These are phyloP conservation scores for Ailanthus altissimus DNA, from an alignment of 345 rosid genomes.

Conservation along the genomic window DNA sequence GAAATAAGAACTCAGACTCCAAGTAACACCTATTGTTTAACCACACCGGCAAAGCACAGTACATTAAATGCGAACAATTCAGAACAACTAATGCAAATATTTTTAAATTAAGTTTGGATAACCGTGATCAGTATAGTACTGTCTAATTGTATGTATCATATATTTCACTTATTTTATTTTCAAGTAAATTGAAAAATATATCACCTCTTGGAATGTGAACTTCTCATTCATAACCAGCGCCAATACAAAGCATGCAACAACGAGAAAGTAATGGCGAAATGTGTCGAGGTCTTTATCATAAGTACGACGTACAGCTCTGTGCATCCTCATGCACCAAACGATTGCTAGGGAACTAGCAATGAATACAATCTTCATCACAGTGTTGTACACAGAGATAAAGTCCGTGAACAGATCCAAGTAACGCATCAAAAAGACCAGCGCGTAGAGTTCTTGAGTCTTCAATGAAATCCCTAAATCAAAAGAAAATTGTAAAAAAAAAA, in stretches of 20 bases:
- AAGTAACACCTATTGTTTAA: background rate
- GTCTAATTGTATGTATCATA: background rate
- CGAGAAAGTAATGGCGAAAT: constrained; percentile 71
- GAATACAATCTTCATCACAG: constrained; percentile 90
- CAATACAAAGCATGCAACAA: constrained; percentile 54
- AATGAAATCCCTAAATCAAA: constrained; percentile 67
- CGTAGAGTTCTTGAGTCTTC: constrained; percentile 94
- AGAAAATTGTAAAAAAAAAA: background rate
- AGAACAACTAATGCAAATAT: background rate
- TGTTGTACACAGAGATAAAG: constrained; percentile 75
- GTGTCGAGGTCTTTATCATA: constrained; percentile 87
- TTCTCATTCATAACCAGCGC: constrained; percentile 70
- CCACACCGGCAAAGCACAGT: constrained; percentile 3
- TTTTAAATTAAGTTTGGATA: background rate
- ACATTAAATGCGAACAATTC: background rate
- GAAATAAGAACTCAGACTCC: background rate
- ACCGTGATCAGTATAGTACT: background rate
- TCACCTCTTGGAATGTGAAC: constrained; percentile 83
- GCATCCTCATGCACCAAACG: constrained; percentile 88
- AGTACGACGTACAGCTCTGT: constrained; percentile 62
- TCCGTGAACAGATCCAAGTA: constrained; percentile 87
- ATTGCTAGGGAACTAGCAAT: constrained; percentile 79
- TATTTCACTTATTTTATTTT: background rate
- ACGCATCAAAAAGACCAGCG: constrained; percentile 77
- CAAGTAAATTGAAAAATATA: background rate